Conservation (phyloP, 2,329 filamentous ascomycete genomes). For the Xylaria sp. region DNA sequence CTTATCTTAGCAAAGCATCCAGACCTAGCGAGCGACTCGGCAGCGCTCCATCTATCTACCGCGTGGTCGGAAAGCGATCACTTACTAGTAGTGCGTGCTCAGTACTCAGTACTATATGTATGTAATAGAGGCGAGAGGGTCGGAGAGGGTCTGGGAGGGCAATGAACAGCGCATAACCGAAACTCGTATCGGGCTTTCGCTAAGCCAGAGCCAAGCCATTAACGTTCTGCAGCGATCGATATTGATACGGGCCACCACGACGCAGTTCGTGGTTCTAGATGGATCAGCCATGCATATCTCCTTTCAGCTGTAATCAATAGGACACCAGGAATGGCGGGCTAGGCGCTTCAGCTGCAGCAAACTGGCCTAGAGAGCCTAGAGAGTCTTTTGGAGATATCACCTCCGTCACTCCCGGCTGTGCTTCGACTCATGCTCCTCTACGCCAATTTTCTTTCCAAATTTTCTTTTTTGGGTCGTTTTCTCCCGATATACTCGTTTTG, state of each 20-base stretch:
- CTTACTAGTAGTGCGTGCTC: no score
- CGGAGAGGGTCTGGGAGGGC: no score
- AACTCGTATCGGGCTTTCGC: conserved; percentile 28
- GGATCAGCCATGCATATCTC: conserved; percentile 19
- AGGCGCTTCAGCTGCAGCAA: conserved; percentile 24
- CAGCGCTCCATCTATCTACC: conserved; percentile 23
- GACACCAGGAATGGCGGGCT: conserved; percentile 20
- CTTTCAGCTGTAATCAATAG: conserved; percentile 27
- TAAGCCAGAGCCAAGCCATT: conserved; percentile 23
- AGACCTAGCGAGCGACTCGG: conserved; percentile 23
- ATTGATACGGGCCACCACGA: conserved; percentile 10
- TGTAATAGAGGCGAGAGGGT: no score
- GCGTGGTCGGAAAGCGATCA: no score
- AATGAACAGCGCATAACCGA: conserved; percentile 28
- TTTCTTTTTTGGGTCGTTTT: neutral
- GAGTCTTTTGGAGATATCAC: conserved; percentile 8
- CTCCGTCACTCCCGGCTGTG: conserved; percentile 18
- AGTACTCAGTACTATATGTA: no score
- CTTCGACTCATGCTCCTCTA: conserved; percentile 5
- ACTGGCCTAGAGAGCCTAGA: conserved; percentile 2
- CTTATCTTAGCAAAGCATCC: conserved; percentile 14
- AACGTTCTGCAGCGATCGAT: conserved; percentile 7
- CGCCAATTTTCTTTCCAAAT: neutral
- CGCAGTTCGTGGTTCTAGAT: conserved; percentile 28
- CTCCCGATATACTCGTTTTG: neutral